Percentiles rank a stretch among this genome's conserved stretches.
Evolutionary conservation across 129 eudicot genomes (phyloP).

Genomic region (Escallonia rubra): DNA sequence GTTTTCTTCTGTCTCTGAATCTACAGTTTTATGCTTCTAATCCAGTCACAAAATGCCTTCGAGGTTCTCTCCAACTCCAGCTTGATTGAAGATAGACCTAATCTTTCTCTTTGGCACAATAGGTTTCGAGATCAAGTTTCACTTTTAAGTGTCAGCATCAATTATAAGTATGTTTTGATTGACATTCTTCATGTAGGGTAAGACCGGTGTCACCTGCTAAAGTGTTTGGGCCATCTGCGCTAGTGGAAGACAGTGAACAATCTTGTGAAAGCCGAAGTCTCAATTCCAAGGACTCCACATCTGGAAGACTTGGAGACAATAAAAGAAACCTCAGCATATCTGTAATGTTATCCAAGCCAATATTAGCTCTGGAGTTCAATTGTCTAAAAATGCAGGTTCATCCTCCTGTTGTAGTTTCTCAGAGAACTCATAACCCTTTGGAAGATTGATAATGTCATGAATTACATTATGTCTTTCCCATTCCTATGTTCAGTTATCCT

Average conservation of each 20-base stretch:
- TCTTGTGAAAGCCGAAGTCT: slow-evolving; percentile 13
- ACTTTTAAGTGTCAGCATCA: not conserved
- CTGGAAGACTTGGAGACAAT: slow-evolving; percentile 14
- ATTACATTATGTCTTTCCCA: not conserved
- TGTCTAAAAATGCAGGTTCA: slow-evolving; percentile 71
- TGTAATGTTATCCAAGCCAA: slow-evolving; percentile 77
- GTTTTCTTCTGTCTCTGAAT: slow-evolving; percentile 30
- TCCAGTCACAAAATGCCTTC: not conserved
- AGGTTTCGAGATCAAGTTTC: not conserved
- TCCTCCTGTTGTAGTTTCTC: slow-evolving; percentile 48
- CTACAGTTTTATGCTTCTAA: not conserved
- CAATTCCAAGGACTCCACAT: not conserved
- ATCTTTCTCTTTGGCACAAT: not conserved
- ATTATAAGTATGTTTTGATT: not conserved
- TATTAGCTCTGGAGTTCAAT: slow-evolving; percentile 73
- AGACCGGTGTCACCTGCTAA: slow-evolving; percentile 50
- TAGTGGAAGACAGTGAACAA: slow-evolving; percentile 6
- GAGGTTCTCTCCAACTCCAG: not conserved
- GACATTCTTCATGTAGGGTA: slow-evolving; percentile 38
- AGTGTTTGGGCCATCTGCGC: slow-evolving; percentile 29
- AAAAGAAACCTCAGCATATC: slow-evolving; percentile 52
- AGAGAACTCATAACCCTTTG: slow-evolving; percentile 4
- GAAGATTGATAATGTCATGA: slow-evolving; percentile 6
- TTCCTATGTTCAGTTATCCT: not conserved
- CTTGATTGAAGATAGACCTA: not conserved